phyloP scores from a whole-genome alignment of 2,329 filamentous ascomycete genomes.

The Paecilomyces formosus region DNA sequence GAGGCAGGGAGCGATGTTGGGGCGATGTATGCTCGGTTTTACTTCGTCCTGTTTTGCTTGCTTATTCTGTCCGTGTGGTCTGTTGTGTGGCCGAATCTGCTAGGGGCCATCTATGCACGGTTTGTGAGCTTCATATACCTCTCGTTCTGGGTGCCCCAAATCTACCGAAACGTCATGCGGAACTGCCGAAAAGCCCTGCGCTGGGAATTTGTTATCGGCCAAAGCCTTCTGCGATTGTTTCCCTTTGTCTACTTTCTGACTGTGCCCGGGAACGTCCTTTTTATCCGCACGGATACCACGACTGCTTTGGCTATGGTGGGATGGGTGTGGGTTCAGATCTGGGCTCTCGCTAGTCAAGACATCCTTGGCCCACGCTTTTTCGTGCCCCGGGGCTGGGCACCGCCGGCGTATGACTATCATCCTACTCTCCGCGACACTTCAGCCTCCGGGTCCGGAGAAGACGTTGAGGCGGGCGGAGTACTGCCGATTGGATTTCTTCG shows the following conservation, averaged over 20 bases:
- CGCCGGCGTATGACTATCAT: slow-evolving; percentile 80
- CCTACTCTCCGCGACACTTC: slow-evolving; percentile 59
- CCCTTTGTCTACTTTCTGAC: slow-evolving; percentile 85
- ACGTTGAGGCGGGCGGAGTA: slow-evolving; percentile 64
- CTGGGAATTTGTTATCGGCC: slow-evolving; percentile 83
- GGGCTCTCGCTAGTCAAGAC: slow-evolving; percentile 71
- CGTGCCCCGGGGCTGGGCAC: slow-evolving; percentile 60
- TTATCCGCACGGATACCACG: slow-evolving; percentile 60
- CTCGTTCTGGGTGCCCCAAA: slow-evolving; percentile 88
- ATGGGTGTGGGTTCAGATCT: slow-evolving; percentile 85
- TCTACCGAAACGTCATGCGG: slow-evolving; percentile 78
- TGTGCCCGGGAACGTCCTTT: slow-evolving; percentile 70
- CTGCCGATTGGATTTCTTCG: slow-evolving; percentile 69
- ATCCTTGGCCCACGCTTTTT: slow-evolving; percentile 84
- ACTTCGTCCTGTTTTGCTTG: slow-evolving; percentile 50
- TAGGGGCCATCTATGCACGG: slow-evolving; percentile 52
- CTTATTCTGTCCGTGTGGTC: slow-evolving; percentile 55
- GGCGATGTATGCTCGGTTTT: slow-evolving; percentile 55
- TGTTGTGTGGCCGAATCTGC: slow-evolving; percentile 46
- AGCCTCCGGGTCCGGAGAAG: slow-evolving; percentile 52
- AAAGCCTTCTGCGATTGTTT: slow-evolving; percentile 68
- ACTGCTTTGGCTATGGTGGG: slow-evolving; percentile 58
- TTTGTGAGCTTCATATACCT: slow-evolving; percentile 66
- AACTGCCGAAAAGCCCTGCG: slow-evolving; percentile 87
- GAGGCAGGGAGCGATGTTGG: slow-evolving; percentile 44